Percentiles rank a stretch among this genome's conserved stretches.
Conservation (phyloP, 164 flowering plant species). For the Aristolochia fimbriata region DNA sequence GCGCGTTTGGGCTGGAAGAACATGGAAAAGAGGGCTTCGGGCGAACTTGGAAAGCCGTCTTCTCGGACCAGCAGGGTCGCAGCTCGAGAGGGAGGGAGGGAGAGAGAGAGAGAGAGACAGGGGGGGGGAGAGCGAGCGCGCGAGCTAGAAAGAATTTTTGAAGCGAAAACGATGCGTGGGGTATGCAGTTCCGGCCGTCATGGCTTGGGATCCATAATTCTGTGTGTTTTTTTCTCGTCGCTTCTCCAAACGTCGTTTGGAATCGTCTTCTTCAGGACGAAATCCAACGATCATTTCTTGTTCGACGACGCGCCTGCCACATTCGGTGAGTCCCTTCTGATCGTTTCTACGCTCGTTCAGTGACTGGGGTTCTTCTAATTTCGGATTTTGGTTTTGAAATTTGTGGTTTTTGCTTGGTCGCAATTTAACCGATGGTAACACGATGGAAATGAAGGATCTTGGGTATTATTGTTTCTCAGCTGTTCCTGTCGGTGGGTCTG, state of each 20-base stretch:
- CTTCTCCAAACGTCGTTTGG: slow-evolving; percentile 14
- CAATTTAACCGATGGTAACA: background rate
- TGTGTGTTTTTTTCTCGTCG: slow-evolving; percentile 5
- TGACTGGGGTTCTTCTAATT: background rate
- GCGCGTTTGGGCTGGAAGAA: too few species aligned
- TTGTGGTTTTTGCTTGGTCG: slow-evolving; percentile 1
- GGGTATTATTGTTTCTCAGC: slow-evolving; percentile 18
- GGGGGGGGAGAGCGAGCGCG: too few species aligned
- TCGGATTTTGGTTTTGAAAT: background rate
- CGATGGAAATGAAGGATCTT: background rate
- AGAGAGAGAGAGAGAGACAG: too few species aligned
- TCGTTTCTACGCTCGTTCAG: background rate
- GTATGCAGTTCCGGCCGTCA: background rate
- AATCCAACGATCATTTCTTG: slow-evolving; percentile 19
- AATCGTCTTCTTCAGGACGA: slow-evolving; percentile 17
- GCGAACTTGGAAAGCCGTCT: background rate
- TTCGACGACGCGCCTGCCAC: slow-evolving; percentile 42
- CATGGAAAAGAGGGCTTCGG: background rate
- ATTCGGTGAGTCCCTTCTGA: slow-evolving; percentile 23
- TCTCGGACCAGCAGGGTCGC: background rate
- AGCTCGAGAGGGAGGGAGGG: background rate
- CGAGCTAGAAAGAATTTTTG: background rate
- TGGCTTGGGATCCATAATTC: background rate
- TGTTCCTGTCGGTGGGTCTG: slow-evolving; percentile 21
- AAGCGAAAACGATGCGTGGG: too few species aligned